Evolutionary conservation across 164 flowering plant species (phyloP).

Genomic region (Dillenia suffruticosa): DNA sequence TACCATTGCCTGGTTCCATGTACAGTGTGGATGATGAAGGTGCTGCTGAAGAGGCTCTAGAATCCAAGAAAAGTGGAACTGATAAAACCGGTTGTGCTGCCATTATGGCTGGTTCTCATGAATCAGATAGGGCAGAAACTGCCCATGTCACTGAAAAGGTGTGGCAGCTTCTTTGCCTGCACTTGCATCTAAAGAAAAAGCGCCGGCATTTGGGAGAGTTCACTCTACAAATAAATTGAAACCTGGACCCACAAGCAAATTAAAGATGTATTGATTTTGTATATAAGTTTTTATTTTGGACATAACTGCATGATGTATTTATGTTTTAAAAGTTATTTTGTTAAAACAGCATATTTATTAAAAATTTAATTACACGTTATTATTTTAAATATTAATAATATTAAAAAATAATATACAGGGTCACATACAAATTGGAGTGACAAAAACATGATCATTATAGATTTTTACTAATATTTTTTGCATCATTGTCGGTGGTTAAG

Average conservation of each 20-base stretch:
- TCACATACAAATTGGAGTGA: too few species aligned
- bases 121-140: conserved; percentile 16
- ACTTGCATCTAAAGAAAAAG: conserved; percentile 32
- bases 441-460: too few species aligned
- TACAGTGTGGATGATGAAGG: conserved; percentile 89
- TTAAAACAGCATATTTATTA: too few species aligned
- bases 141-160: conserved; percentile 18
- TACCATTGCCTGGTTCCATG: conserved; percentile 82
- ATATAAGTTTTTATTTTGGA: too few species aligned
- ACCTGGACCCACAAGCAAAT: conserved; percentile 17
- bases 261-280: conserved; percentile 12
- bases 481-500: too few species aligned
- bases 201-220: conserved; percentile 28
- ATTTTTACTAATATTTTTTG: too few species aligned
- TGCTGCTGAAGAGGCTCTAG: conserved; percentile 23
- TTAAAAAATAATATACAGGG: too few species aligned
- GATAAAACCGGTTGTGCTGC: conserved; percentile 16
- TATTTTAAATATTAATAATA: too few species aligned
- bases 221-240: conserved; percentile 20
- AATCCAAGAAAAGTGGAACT: conserved; percentile 17
- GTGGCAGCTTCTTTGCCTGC: conserved; percentile 19
- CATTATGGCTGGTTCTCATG: conserved; percentile 14
- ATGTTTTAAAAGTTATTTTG: too few species aligned
- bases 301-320: too few species aligned
- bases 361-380: too few species aligned